Percentiles rank a stretch among this genome's conserved stretches.
phyloP scores from a whole-genome alignment of 208 protist species.

The Leptomonas pyrrhocoris region DNA sequence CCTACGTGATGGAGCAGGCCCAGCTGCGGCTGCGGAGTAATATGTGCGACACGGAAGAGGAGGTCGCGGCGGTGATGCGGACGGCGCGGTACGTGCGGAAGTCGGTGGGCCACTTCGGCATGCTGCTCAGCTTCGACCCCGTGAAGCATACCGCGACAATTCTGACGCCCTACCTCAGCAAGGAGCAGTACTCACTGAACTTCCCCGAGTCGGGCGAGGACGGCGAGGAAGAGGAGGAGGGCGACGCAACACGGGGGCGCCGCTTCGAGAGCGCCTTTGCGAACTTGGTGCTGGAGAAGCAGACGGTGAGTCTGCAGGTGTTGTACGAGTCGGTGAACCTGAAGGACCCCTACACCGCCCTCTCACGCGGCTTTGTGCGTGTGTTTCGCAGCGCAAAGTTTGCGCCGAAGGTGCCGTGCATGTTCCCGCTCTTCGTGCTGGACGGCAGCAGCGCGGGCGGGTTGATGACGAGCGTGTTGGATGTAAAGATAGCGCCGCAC shows the following conservation, averaged over 20 bases:
- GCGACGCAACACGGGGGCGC: background rate
- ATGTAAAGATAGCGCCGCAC: conserved; percentile 83
- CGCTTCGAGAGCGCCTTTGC: conserved; percentile 43
- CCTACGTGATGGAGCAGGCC: conserved; percentile 84
- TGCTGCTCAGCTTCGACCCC: conserved; percentile 78
- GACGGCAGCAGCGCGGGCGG: conserved; percentile 83
- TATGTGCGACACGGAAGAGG: conserved; percentile 77
- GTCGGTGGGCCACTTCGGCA: conserved; percentile 68
- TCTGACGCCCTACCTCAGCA: conserved; percentile 59
- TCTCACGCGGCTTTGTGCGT: conserved; percentile 88
- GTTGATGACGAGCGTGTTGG: conserved; percentile 67
- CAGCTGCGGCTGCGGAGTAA: conserved; percentile 79
- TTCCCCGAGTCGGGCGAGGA: conserved; percentile 12
- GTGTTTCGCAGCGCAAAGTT: conserved; percentile 64
- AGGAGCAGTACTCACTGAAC: conserved; percentile 40
- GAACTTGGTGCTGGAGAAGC: conserved; percentile 69
- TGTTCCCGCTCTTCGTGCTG: conserved; percentile 84
- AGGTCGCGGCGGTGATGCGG: conserved; percentile 40
- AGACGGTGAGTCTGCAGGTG: conserved; percentile 74
- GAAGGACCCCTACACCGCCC: conserved; percentile 70
- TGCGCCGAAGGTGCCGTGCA: conserved; percentile 57
- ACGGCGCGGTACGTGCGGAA: conserved; percentile 47
- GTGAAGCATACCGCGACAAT: conserved; percentile 70
- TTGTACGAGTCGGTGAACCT: conserved; percentile 76
- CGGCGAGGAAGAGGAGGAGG: conserved; percentile 24